Conservation (phyloP, 495 filamentous ascomycete genomes). For the Xylaria palmicola region DNA sequence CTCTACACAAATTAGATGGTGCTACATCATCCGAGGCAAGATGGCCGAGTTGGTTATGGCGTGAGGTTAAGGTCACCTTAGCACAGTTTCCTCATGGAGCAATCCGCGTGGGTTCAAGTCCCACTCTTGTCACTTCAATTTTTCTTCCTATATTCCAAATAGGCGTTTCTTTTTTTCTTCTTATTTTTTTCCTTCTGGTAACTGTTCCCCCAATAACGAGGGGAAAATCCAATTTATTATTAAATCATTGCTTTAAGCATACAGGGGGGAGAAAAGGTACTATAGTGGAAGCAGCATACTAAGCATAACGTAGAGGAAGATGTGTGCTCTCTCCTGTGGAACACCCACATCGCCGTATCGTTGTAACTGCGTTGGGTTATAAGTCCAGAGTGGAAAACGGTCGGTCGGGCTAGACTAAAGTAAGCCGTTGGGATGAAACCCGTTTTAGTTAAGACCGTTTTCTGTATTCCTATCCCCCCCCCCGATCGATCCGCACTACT, state of each 20-base stretch:
- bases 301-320: no score
- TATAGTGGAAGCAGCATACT: no score
- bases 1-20: no score
- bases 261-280: no score
- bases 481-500: conserved; percentile 4
- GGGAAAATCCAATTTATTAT: no score
- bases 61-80: conserved; percentile 42
- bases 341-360: no score
- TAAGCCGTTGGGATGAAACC: background rate
- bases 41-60: conserved; percentile 47
- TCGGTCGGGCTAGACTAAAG: background rate
- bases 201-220: no score
- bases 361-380: no score
- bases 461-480: background rate
- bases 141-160: background rate
- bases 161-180: background rate
- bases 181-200: background rate
- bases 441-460: background rate
- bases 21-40: no score
- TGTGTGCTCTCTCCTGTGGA: no score
- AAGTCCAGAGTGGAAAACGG: background rate
- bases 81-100: conserved; percentile 32
- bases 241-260: no score
- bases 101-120: conserved; percentile 45
- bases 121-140: conserved; percentile 36